A percentile compares a stretch with the other conserved stretches of the same genome.
Conservation (phyloP, 2,329 filamentous ascomycete genomes). For the Cryphonectria japonica region DNA sequence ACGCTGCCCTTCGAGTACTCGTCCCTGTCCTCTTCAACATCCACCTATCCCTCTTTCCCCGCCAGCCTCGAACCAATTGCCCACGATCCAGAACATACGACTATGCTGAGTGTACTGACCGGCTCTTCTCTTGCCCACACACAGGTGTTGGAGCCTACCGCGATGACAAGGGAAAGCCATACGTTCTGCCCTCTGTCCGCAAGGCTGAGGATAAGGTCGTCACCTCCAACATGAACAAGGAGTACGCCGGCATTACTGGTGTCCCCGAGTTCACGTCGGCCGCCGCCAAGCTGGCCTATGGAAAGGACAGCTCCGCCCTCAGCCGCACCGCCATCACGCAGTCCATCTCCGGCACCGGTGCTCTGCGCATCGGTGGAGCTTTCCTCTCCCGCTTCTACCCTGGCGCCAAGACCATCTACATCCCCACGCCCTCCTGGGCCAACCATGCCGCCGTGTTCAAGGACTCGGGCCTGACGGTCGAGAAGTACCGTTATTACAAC, state of each 20-base stretch:
- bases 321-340: constrained; percentile 88
- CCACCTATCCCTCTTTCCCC: constrained; percentile 1
- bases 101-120: constrained; percentile 15
- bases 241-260: constrained; percentile 97
- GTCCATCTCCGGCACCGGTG: constrained; percentile 97
- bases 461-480: constrained; percentile 86
- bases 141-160: constrained; percentile 95
- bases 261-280: constrained; percentile 92
- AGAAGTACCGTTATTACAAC: constrained; percentile 99
- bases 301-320: constrained; percentile 75
- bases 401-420: constrained; percentile 91
- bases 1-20: constrained; percentile 31
- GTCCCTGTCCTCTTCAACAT: not conserved
- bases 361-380: constrained; percentile 89
- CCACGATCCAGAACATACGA: not conserved
- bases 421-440: constrained; percentile 94
- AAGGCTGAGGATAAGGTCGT: constrained; percentile 88
- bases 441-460: constrained; percentile 98
- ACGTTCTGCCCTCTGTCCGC: constrained; percentile 91
- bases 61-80: not conserved
- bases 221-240: constrained; percentile 81
- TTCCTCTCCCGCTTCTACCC: constrained; percentile 94
- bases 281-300: constrained; percentile 89
- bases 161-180: constrained; percentile 97
- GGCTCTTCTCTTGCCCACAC: not conserved